Conservation (phyloP, 164 flowering plant genomes). For the Cinnamomum micranthum region DNA sequence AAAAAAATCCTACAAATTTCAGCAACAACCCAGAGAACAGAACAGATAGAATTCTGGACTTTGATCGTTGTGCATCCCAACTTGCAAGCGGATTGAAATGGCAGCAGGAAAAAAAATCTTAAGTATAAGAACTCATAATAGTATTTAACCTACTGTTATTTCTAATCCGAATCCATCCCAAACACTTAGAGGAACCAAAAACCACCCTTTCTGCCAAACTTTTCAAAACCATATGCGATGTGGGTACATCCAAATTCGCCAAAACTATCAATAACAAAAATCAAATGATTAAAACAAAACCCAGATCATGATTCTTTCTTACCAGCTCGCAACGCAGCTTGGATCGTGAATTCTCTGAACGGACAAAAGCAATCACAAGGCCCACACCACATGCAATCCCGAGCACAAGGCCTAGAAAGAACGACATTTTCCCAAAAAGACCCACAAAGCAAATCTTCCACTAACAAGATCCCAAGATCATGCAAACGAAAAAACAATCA, state of each 20-base stretch:
- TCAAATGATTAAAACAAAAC: no score
- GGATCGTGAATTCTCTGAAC: constrained; percentile 63
- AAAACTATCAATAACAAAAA: no score
- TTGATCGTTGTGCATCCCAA: not conserved
- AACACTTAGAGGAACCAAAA: not conserved
- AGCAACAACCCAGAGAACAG: no score
- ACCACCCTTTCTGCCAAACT: not conserved
- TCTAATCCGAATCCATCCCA: not conserved
- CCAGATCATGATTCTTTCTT: not conserved
- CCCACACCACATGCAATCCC: constrained; percentile 60
- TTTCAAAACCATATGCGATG: not conserved
- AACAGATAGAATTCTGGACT: no score
- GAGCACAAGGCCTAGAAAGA: constrained; percentile 48
- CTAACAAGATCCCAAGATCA: not conserved
- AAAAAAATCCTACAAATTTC: no score
- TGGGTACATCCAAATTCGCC: not conserved
- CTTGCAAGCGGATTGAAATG: not conserved
- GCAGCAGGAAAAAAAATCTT: not conserved
- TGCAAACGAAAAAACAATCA: not conserved
- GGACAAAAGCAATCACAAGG: constrained; percentile 48
- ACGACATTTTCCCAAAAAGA: constrained; percentile 37
- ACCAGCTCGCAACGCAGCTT: constrained; percentile 58
- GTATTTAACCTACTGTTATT: no score
- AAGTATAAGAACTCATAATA: no score
- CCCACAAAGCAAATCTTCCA: not conserved